These are phyloP conservation scores for Theobroma grandiflorum DNA, from an alignment of 441 rosid genomes.

Conservation along the genomic window DNA sequence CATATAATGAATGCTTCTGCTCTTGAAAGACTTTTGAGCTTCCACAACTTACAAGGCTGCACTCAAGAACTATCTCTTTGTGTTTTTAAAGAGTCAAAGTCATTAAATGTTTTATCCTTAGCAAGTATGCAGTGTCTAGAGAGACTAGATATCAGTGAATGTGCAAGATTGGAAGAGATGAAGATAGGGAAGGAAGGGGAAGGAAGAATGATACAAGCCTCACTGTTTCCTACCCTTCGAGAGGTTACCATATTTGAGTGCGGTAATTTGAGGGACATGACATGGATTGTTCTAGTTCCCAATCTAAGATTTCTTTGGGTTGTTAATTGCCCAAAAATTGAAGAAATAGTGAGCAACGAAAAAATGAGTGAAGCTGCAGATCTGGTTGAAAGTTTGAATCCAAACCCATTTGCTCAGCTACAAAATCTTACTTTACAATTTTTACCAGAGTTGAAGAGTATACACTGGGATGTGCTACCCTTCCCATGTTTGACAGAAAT, in stretches of 20 bases:
- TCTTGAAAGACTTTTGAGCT: neutral
- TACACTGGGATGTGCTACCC: neutral
- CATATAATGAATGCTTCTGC: neutral
- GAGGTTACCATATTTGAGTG: neutral
- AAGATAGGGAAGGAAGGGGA: neutral
- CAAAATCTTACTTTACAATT: neutral
- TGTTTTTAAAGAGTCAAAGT: neutral
- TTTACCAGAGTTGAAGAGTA: neutral
- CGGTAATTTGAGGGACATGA: neutral
- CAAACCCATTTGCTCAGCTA: neutral
- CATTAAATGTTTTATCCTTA: neutral
- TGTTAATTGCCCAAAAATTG: neutral
- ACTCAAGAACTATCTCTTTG: neutral
- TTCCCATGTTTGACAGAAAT: neutral
- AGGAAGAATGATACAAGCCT: neutral
- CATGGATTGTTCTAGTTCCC: conserved; percentile 22
- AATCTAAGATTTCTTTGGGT: neutral
- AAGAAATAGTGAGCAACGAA: neutral
- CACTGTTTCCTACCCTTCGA: neutral
- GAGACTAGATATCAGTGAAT: neutral
- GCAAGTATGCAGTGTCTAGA: conserved; percentile 11
- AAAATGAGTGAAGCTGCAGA: neutral
- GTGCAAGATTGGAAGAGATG: neutral
- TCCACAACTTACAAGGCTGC: neutral
- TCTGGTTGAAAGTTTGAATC: neutral